Percentiles rank a stretch among this genome's conserved stretches.
Evolutionary conservation across 306 rosid species (phyloP).

Genomic region (Abrus pulchellus): DNA sequence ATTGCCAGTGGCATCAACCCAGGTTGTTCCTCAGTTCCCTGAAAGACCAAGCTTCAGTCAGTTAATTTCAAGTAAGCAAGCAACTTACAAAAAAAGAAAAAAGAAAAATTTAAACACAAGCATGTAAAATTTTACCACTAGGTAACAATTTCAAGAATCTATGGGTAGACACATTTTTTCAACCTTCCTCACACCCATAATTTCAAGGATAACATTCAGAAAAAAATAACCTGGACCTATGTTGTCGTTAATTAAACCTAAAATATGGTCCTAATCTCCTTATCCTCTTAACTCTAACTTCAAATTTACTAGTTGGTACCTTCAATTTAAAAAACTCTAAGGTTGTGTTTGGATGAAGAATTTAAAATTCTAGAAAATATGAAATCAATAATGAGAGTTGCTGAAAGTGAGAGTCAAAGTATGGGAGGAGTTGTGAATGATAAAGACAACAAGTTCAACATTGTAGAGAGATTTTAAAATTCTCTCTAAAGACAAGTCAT

Average conservation of each 20-base stretch:
- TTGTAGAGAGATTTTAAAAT: too few relatives aligned
- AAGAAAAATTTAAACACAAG: too few relatives aligned
- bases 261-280: background rate
- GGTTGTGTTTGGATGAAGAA: too few relatives aligned
- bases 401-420: too few relatives aligned
- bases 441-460: too few relatives aligned
- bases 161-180: background rate
- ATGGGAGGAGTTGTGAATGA: too few relatives aligned
- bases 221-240: conserved; percentile 7
- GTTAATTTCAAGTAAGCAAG: conserved; percentile 19
- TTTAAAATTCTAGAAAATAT: too few relatives aligned
- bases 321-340: background rate
- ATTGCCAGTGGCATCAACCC: conserved; percentile 85
- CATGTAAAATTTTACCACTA: background rate
- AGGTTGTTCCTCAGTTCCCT: conserved; percentile 85
- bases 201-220: background rate
- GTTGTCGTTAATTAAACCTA: background rate
- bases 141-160: background rate
- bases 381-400: too few relatives aligned
- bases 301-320: conserved; percentile 8
- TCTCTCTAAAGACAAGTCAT: too few relatives aligned
- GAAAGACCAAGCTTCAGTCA: conserved; percentile 46
- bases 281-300: conserved; percentile 8
- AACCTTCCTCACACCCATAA: background rate
- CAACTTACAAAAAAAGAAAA: background rate